Evolutionary conservation across 768 basidiomycete species (phyloP), one percentile per base, ranked within the genome.

Genomic region (Kwoniella mangroviensis): DNA sequence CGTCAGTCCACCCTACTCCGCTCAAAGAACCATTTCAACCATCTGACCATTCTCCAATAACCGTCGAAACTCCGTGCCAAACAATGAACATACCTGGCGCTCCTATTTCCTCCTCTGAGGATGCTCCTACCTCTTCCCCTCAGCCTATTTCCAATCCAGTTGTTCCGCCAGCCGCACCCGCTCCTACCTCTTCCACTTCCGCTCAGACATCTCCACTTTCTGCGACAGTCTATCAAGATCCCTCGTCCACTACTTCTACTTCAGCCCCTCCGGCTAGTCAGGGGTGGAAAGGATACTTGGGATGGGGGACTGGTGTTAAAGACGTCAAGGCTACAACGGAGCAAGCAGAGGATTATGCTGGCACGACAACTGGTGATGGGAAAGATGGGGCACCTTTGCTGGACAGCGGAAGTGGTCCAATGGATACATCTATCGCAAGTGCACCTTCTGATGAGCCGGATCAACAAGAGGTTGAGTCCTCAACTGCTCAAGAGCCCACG

Each of bases 281-380:
- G 56, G 53, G 67, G 15, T 68, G 67, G 67, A 62, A 59, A 56
- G 67, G 59, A 3, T 68, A 68, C 45, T 21, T 68, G 11, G 67
- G 67, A 3, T 61, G 58, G 58, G 40, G 52, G 22, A 61, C 21
- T 19, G 42, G 34, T 41, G 54, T 26, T 9, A 54, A 22, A 40
- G 52, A 26, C 1, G 6, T 19, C 5, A 22, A 49, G 12, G 19
- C 45, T 19, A 49, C 12, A 19, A 49, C 11, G 51, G 12, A 34
- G 28, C 62, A 21, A 24, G 7, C 22, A 63, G 24, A 28, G 26
- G 19, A 52, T 26, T 4, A 17, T 19, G 13, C 45, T 49, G 19
- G 13, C 19, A 15, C 45, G 15, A 49, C 13, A 13, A 13, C 13
- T 15, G 28, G 21, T 56, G 22, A 34, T 56, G 22, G 22, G 22